Evolutionary conservation across 805 yeast genomes (phyloP), one percentile per base, ranked within the genome.

Genomic region (Candida quercuum): DNA sequence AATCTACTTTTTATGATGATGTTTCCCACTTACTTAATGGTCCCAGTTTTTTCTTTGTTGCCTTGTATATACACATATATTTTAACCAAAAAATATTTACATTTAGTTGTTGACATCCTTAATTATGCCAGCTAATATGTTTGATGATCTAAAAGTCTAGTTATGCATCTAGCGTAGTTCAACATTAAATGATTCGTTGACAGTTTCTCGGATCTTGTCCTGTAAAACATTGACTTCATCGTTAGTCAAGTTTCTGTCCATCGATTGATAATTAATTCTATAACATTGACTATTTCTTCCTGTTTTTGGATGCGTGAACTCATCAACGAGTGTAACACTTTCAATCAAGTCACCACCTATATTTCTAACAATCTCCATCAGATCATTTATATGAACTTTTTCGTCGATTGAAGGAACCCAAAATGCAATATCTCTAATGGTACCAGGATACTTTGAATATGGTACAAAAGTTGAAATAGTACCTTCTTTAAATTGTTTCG

Each of bases 161-260:
- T n/a, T n/a, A n/a, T n/a, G n/a, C n/a, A n/a, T n/a, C 47, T 43
- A 69, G 44, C 78, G 74, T 42, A 88, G 60, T 46, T 76, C 79
- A 8, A 88, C 79, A 3, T 67, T 64, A 51, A 71, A 81, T 32
- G 57, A 64, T 6, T 66, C 55, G 15, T 61, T 64, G 47, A 93
- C 67, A n/a, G 71, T 72, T 1, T 57, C 48, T 44, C 86, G 77
- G 19, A 91, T 85, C 28, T 64, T 57, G 2, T 73, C 72, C 55
- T 93, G 95, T 33, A 87, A 64, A 1, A 52, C 67, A 54, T 91
- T 91, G 38, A 93, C 73, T 58, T 93, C 98, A 2, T 75, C 81
- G 56, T 84, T 87, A 19, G 95, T 86, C 48, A 93, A 67, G 40
- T 84, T 83, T 52, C 96, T 76, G 51, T 91, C 97, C 97, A 93